Evolutionary conservation across 2,329 filamentous ascomycete species (phyloP).

Genomic region (Cladophialophora exuberans): DNA sequence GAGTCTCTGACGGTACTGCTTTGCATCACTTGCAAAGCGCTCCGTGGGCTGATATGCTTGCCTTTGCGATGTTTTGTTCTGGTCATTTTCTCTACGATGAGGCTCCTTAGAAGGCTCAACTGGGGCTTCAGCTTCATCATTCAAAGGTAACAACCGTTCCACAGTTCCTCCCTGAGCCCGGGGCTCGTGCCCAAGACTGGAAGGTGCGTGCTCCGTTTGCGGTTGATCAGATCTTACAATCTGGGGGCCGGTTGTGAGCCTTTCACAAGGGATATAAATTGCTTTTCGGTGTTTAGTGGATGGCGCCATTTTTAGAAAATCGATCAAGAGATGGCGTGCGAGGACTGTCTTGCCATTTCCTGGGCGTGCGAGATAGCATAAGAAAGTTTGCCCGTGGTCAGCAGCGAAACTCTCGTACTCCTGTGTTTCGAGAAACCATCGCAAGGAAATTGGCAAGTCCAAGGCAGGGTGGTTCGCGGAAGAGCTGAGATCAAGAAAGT

Average conservation of each 20-base stretch:
- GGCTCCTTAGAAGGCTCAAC: not conserved
- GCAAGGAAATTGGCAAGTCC: not conserved
- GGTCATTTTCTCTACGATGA: not conserved
- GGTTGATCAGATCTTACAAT: not conserved
- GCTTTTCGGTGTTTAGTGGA: not conserved
- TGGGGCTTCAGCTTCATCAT: not conserved
- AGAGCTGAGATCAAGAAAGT: not conserved
- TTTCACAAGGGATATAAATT: not conserved
- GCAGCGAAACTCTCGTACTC: not conserved
- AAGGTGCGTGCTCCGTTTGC: not conserved
- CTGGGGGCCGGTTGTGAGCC: not conserved
- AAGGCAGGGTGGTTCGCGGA: not conserved
- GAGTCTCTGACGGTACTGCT: not conserved
- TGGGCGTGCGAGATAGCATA: not conserved
- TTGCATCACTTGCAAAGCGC: not conserved
- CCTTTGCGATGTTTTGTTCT: not conserved
- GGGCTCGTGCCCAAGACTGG: not conserved
- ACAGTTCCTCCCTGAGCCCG: not conserved
- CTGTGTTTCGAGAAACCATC: not conserved
- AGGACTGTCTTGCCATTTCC: not conserved
- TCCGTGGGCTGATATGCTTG: not conserved
- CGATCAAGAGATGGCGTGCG: not conserved
- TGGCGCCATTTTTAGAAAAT: not conserved
- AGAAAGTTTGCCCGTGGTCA: not conserved
- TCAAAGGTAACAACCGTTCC: not conserved